Conservation (phyloP, 306 rosid species). For the Astragalus membranaceus region DNA sequence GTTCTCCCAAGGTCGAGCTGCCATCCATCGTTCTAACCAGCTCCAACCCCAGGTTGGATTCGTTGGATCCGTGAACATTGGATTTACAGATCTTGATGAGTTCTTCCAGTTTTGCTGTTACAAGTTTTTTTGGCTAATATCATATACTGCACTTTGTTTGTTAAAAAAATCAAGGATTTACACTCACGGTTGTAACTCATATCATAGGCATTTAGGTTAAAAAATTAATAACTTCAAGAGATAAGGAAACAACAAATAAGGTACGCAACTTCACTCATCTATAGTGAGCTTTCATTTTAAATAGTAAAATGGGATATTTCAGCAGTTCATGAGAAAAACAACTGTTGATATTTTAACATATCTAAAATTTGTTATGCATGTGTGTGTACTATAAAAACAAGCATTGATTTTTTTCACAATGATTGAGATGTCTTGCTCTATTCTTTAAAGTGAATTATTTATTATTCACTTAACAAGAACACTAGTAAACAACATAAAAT, state of each 20-base stretch:
- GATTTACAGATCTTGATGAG: slow-evolving; percentile 58
- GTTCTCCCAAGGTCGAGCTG: slow-evolving; percentile 72
- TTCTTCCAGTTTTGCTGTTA: slow-evolving; percentile 80
- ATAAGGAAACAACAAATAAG: background rate
- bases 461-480: background rate
- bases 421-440: background rate
- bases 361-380: background rate
- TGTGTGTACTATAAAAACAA: background rate
- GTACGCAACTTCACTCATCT: background rate
- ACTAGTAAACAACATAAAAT: background rate
- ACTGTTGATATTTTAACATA: background rate
- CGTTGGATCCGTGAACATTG: slow-evolving; percentile 93
- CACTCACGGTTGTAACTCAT: background rate
- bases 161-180: background rate
- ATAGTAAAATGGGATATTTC: background rate
- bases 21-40: slow-evolving; percentile 99
- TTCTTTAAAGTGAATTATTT: background rate
- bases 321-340: background rate
- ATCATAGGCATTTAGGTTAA: background rate
- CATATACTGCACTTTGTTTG: slow-evolving; percentile 2
- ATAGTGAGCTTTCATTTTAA: background rate
- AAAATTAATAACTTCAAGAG: background rate
- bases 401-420: background rate
- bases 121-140: background rate
- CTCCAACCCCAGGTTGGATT: slow-evolving; percentile 99